phyloP scores from a whole-genome alignment of 495 filamentous ascomycete species.

The Usnea hakonensis region DNA sequence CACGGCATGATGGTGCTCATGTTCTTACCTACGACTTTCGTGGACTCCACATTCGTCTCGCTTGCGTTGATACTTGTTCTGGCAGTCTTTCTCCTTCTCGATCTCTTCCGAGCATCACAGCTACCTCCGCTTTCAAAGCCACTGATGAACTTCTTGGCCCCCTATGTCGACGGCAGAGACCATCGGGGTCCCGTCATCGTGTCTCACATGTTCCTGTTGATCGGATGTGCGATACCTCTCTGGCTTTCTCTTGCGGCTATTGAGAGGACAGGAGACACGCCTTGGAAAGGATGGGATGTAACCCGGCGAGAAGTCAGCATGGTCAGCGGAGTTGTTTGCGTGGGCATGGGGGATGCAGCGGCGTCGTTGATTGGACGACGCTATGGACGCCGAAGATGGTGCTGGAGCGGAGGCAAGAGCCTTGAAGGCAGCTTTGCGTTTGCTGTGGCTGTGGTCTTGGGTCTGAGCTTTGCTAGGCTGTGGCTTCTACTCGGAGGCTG shows the following conservation, averaged over 20 bases:
- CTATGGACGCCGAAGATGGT: constrained; percentile 82
- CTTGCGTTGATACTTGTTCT: constrained; percentile 70
- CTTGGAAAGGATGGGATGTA: constrained; percentile 66
- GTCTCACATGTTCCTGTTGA: constrained; percentile 88
- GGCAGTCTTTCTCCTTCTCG: constrained; percentile 75
- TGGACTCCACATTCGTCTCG: constrained; percentile 77
- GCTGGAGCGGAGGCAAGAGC: constrained; percentile 94
- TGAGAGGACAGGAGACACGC: constrained; percentile 42
- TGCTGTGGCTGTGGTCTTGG: constrained; percentile 64
- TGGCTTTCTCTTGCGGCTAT: constrained; percentile 79
- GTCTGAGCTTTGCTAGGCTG: constrained; percentile 58
- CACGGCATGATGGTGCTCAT: constrained; percentile 97
- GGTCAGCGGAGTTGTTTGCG: constrained; percentile 84
- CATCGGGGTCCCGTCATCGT: constrained; percentile 90
- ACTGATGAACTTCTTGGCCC: constrained; percentile 75
- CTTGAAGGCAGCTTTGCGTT: constrained; percentile 88
- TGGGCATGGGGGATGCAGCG: constrained; percentile 91
- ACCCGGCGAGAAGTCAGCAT: constrained; percentile 67
- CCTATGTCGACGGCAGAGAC: constrained; percentile 91
- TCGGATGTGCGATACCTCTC: constrained; percentile 91
- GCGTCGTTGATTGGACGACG: constrained; percentile 88
- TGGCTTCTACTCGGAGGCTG: constrained; percentile 75
- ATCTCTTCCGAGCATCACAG: constrained; percentile 82
- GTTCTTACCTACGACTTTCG: constrained; percentile 75
- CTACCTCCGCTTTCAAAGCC: constrained; percentile 79